A percentile compares a stretch with the other conserved stretches of the same genome.
Evolutionary conservation across 1,284 basidiomycete species (phyloP).

Genomic region (Grifola frondosa): DNA sequence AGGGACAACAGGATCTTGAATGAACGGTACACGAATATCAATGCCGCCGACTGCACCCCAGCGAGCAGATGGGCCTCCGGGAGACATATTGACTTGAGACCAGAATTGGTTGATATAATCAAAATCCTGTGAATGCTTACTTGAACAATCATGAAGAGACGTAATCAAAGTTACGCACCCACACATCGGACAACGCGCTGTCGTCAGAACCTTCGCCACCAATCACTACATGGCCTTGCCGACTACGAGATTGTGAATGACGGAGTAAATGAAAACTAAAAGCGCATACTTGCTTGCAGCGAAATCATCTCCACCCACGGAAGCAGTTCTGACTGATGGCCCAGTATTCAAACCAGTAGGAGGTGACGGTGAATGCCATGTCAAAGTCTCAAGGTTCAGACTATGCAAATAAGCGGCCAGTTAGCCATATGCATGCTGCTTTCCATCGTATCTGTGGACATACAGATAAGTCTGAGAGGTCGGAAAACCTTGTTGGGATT

Average conservation of each 20-base stretch:
- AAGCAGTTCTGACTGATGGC: slow-evolving; percentile 64
- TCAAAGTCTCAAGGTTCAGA: slow-evolving; percentile 55
- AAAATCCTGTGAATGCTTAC: slow-evolving; percentile 54
- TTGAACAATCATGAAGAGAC: slow-evolving; percentile 3
- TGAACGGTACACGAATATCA: slow-evolving; percentile 49
- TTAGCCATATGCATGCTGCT: too few species aligned
- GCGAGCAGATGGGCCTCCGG: slow-evolving; percentile 55
- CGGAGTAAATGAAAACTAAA: slow-evolving; percentile 6
- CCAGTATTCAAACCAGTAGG: slow-evolving; percentile 42
- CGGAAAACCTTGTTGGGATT: slow-evolving; percentile 61
- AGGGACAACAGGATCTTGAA: slow-evolving; percentile 42
- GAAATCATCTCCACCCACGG: slow-evolving; percentile 62
- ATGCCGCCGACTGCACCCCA: slow-evolving; percentile 73
- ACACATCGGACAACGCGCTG: slow-evolving; percentile 60
- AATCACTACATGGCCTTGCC: slow-evolving; percentile 67
- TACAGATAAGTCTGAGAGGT: slow-evolving; percentile 69
- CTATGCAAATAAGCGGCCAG: too few species aligned
- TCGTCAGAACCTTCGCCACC: slow-evolving; percentile 60
- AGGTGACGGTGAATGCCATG: slow-evolving; percentile 59
- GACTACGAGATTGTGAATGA: slow-evolving; percentile 40
- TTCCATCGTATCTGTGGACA: too few species aligned
- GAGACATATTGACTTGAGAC: slow-evolving; percentile 53
- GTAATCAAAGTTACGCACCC: slow-evolving; percentile 48
- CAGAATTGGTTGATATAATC: slow-evolving; percentile 75
- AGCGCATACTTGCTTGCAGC: slow-evolving; percentile 74